Conservation (phyloP, 768 basidiomycete species). For the Hysterangium stoloniferum region DNA sequence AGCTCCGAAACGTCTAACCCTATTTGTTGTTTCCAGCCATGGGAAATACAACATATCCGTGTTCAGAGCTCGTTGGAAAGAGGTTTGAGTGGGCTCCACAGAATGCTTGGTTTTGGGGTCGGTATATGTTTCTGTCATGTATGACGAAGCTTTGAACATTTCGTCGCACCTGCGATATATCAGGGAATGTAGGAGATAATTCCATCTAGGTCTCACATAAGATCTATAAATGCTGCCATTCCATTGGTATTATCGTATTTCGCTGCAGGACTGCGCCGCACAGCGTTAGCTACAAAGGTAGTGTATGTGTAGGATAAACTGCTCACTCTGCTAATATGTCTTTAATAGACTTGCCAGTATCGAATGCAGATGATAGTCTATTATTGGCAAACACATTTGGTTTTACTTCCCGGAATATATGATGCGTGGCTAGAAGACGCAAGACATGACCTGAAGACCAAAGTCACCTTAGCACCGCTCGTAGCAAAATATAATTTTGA, state of each 20-base stretch:
- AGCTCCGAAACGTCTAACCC: constrained; percentile 23
- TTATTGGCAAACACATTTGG: constrained; percentile 25
- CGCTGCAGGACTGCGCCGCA: constrained; percentile 38
- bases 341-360: constrained; percentile 52
- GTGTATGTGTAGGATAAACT: constrained; percentile 6
- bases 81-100: constrained; percentile 40
- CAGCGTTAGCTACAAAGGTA: not conserved
- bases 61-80: constrained; percentile 68
- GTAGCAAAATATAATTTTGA: not conserved
- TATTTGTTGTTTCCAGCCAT: constrained; percentile 51
- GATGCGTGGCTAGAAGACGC: constrained; percentile 22
- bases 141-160: constrained; percentile 67
- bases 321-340: constrained; percentile 43
- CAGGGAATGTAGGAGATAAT: not conserved
- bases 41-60: constrained; percentile 47
- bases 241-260: constrained; percentile 65
- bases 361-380: constrained; percentile 30
- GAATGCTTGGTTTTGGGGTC: not conserved
- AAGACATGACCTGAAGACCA: constrained; percentile 20
- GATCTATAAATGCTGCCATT: constrained; percentile 56
- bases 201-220: constrained; percentile 19
- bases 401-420: constrained; percentile 25
- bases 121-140: constrained; percentile 52
- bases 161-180: constrained; percentile 56
- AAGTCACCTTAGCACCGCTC: constrained; percentile 18